A percentile compares a stretch with the other conserved stretches of the same genome.
phyloP scores from a whole-genome alignment of 352 stramenopile species.

The Pythium oligandrum region DNA sequence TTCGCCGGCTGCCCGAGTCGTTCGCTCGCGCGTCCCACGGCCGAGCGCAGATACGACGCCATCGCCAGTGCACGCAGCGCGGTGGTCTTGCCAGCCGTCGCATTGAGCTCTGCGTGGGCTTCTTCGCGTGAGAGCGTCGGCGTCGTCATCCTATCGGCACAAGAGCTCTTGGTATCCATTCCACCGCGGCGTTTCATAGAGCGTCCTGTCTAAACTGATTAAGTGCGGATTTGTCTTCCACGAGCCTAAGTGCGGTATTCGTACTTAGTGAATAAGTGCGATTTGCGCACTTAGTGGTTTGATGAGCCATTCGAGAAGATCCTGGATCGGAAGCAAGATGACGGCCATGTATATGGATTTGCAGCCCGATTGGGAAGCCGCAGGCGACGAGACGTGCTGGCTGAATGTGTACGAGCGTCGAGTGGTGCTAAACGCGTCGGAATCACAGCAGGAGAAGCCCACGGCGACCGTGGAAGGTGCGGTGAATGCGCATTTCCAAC shows the following conservation, averaged over 20 bases:
- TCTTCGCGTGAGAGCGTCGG: too few relatives aligned
- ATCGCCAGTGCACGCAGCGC: constrained; percentile 14
- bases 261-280: too few relatives aligned
- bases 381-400: constrained; percentile 27
- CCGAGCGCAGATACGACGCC: constrained; percentile 38
- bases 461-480: constrained; percentile 12
- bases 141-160: too few relatives aligned
- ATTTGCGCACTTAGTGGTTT: too few relatives aligned
- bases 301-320: too few relatives aligned
- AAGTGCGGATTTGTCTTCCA: too few relatives aligned
- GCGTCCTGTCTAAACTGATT: neutral
- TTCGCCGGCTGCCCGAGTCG: neutral
- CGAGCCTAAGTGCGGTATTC: too few relatives aligned
- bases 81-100: too few relatives aligned
- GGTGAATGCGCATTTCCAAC: constrained; percentile 35
- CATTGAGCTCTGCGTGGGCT: too few relatives aligned
- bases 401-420: constrained; percentile 52
- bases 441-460: constrained; percentile 1
- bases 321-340: neutral
- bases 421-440: constrained; percentile 14
- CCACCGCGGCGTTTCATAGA: constrained; percentile 3
- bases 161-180: too few relatives aligned
- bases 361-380: constrained; percentile 48
- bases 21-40: constrained; percentile 25
- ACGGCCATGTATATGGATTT: constrained; percentile 51